Conservation (phyloP, 305 asterid genomes). For the Fraxinus floribunda region DNA sequence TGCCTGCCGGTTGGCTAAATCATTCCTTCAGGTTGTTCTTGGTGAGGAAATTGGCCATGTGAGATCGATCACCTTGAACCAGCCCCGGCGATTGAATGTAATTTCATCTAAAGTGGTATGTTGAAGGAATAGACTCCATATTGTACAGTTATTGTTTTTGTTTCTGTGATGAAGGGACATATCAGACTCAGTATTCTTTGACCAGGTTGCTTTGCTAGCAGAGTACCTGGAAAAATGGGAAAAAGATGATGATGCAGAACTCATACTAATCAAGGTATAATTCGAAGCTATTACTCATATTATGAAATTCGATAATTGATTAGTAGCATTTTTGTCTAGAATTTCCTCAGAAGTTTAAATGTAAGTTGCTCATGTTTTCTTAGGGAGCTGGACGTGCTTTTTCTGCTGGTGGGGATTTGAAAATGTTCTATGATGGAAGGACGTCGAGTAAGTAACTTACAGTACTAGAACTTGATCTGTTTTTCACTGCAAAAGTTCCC, state of each 20-base stretch:
- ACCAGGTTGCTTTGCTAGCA: constrained; percentile 67
- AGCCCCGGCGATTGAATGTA: constrained; percentile 81
- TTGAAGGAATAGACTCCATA: constrained; percentile 14
- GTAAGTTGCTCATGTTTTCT: constrained; percentile 14
- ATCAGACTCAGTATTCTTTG: background rate
- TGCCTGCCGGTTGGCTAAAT: constrained; percentile 7
- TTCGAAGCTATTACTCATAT: constrained; percentile 10
- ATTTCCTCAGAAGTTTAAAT: background rate
- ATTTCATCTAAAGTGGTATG: constrained; percentile 77
- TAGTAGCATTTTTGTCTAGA: background rate
- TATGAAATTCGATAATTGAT: background rate
- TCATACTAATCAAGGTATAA: constrained; percentile 67
- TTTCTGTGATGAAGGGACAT: background rate
- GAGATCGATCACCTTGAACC: constrained; percentile 73
- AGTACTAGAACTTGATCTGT: background rate
- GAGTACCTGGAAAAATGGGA: constrained; percentile 86
- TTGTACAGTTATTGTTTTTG: background rate
- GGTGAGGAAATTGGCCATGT: constrained; percentile 63
- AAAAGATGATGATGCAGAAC: constrained; percentile 62
- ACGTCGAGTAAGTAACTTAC: constrained; percentile 44
- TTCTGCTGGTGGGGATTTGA: constrained; percentile 93
- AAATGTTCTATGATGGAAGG: constrained; percentile 78
- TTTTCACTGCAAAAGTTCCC: constrained; percentile 16
- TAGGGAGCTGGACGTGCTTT: constrained; percentile 94
- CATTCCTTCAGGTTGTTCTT: constrained; percentile 60